Conservation (phyloP, 2,329 filamentous ascomycete genomes). For the Cytospora leucostoma region DNA sequence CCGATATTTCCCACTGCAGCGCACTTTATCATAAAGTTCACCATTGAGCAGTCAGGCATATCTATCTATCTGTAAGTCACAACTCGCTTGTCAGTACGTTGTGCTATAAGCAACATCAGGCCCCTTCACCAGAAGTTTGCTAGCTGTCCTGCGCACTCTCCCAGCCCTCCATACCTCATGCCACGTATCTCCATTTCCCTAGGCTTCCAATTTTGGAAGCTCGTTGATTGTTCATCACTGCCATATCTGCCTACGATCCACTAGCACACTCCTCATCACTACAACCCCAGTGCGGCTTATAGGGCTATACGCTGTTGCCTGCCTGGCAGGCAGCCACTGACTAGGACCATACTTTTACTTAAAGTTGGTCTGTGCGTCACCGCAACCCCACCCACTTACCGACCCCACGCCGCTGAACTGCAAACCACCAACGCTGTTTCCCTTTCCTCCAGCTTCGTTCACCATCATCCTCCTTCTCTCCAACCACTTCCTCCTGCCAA, state of each 20-base stretch:
- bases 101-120: background rate
- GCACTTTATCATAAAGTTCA: background rate
- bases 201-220: background rate
- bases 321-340: background rate
- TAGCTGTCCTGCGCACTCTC: background rate
- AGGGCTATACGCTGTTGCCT: background rate
- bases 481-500: constrained; percentile 1
- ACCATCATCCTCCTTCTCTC: constrained; percentile 7
- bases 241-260: background rate
- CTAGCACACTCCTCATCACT: background rate
- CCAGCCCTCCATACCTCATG: background rate
- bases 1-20: background rate
- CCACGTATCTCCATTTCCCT: no score
- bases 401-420: constrained; percentile 14
- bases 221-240: background rate
- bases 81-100: background rate
- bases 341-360: background rate
- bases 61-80: background rate
- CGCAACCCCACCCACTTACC: constrained; percentile 13
- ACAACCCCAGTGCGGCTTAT: background rate
- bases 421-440: constrained; percentile 18
- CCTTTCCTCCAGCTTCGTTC: constrained; percentile 8
- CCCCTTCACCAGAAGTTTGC: background rate
- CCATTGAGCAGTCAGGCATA: background rate
- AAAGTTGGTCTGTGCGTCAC: constrained; percentile 2